Base-by-base conservation (phyloP, 345 rosid species). In the Citrus australasica region DNA sequence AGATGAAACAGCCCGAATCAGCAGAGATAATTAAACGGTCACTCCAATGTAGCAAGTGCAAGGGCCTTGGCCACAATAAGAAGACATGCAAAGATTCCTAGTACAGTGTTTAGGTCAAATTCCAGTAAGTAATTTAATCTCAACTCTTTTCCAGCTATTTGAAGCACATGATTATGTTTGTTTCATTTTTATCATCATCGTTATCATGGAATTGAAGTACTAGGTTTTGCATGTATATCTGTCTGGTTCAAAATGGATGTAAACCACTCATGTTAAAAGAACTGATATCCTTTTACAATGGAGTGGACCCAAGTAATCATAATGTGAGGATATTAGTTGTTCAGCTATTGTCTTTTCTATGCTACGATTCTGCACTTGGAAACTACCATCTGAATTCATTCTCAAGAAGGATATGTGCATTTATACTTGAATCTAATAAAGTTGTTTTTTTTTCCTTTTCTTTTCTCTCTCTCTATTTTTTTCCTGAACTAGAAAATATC, bases 41-140 rank as follows among this genome's bases (percentile, higher is more conserved):
- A 84, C 94, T 93, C 30, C 99, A 95, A 71, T 95, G 99, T 84
- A 95, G 99, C 90, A 89, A 87, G 84, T 95, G 99, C 92, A 95
- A 95, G 87, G 97, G 99, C 33, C 87, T 93, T 66, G 99, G 98
- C 73, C 99, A 95, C 84, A 95, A 95, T 82, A 93, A 93, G 87
- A 91, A 90, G 82, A 95, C 98, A 3, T 95, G 98, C 92, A 91
- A 85, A 88, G 90, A 79, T 73, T 66, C 85, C 40, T 83, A 85
- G 88, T 76, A 32, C 55, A 55, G 61, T 48, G 78, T 46, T 80
- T 61, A 70, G 79, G 81, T 77, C 53, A 28, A 28, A 72, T 63
- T 63, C 48, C 76, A 69, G 82, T 82, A 85, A 81, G 75, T 67
- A 82, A 28, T 64, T 42, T 71, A 51, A 35, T 79, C 75, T 80